phyloP scores from a whole-genome alignment of 129 eudicot species.

The Ambrosia artemisiifolia region DNA sequence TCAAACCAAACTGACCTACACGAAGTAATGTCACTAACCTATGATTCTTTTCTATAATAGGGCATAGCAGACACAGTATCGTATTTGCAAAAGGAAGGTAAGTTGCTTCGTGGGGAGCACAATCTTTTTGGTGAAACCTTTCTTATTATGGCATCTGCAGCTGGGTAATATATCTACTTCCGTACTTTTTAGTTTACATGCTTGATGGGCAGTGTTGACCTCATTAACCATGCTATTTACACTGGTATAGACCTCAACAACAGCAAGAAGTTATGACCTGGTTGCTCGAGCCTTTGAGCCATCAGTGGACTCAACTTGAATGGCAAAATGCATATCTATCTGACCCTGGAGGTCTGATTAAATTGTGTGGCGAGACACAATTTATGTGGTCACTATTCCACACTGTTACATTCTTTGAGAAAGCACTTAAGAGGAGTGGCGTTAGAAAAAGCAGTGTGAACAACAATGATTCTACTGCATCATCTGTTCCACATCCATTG shows the following conservation, averaged over 20 bases:
- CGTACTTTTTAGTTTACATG: constrained; percentile 6
- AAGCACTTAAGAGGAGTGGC: constrained; percentile 95
- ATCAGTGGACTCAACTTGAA: constrained; percentile 81
- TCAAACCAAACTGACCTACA: not conserved
- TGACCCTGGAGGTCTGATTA: constrained; percentile 74
- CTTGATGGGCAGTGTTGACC: constrained; percentile 9
- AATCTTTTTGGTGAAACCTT: constrained; percentile 90
- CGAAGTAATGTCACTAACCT: not conserved
- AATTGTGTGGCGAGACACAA: constrained; percentile 66
- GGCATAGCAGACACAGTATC: constrained; percentile 85
- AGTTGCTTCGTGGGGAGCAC: constrained; percentile 85
- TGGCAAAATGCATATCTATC: constrained; percentile 92
- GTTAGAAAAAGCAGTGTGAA: constrained; percentile 43
- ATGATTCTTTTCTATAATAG: constrained; percentile 34
- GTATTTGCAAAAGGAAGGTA: constrained; percentile 80
- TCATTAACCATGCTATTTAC: constrained; percentile 9
- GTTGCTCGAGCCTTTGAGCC: constrained; percentile 97
- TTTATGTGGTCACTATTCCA: constrained; percentile 98
- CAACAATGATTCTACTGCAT: constrained; percentile 35
- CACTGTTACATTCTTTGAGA: constrained; percentile 93
- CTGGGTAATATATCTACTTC: constrained; percentile 55
- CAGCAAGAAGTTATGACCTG: constrained; percentile 95
- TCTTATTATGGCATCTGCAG: constrained; percentile 83
- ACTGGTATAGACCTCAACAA: constrained; percentile 66
- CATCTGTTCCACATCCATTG: constrained; percentile 70